Percentiles rank a stretch among this genome's conserved stretches.
phyloP scores from a whole-genome alignment of 805 yeast species.

The Osmozyma mogii region DNA sequence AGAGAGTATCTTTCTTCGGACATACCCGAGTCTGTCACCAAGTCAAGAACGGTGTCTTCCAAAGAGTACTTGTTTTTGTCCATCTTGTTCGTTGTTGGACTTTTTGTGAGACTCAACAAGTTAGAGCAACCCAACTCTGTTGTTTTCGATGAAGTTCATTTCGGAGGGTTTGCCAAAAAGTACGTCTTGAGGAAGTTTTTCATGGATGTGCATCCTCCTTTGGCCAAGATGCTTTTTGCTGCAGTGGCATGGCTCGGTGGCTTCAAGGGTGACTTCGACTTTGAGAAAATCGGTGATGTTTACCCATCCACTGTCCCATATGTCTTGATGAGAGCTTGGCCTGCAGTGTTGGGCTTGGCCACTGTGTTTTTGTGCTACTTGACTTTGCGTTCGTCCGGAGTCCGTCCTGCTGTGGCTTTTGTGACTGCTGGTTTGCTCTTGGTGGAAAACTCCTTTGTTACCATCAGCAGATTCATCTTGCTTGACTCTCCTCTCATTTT shows the following conservation, averaged over 20 bases:
- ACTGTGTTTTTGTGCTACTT: constrained; percentile 59
- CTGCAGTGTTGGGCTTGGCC: constrained; percentile 61
- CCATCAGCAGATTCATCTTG: constrained; percentile 68
- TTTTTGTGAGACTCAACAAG: constrained; percentile 50
- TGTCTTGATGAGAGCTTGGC: constrained; percentile 58
- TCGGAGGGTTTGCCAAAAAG: constrained; percentile 91
- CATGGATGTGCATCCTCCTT: constrained; percentile 76
- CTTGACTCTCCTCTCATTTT: constrained; percentile 71
- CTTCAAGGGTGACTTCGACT: constrained; percentile 62
- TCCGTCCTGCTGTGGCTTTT: constrained; percentile 54
- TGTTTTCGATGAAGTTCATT: constrained; percentile 90
- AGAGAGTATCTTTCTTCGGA: constrained; percentile 50
- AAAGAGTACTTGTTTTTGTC: constrained; percentile 23
- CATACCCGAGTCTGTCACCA: constrained; percentile 32
- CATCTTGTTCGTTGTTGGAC: constrained; percentile 42
- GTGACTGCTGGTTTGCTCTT: constrained; percentile 48
- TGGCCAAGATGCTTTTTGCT: constrained; percentile 70
- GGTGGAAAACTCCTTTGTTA: constrained; percentile 60
- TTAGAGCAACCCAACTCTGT: constrained; percentile 70
- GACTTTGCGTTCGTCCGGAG: constrained; percentile 67
- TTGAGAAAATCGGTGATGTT: constrained; percentile 55
- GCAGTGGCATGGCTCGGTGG: constrained; percentile 63
- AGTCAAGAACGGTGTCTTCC: constrained; percentile 12
- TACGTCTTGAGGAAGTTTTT: constrained; percentile 60
- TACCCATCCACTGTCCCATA: constrained; percentile 59